phyloP scores from a whole-genome alignment of 257 asterid genomes.

The Knoxia roxburghii region DNA sequence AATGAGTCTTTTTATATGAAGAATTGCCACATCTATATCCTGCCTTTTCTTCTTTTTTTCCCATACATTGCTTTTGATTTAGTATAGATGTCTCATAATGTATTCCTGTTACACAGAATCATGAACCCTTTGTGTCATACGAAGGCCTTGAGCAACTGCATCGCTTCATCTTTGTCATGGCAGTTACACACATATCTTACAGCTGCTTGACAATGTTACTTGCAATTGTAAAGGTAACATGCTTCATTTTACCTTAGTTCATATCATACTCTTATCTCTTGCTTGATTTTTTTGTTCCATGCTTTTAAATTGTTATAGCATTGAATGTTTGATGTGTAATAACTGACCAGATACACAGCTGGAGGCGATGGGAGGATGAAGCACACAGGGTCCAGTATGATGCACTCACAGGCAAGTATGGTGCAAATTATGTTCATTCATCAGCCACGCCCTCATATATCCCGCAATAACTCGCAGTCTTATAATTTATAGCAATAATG shows the following conservation, averaged over 20 bases:
- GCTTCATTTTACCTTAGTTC: constrained; percentile 15
- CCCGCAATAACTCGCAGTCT: too few species aligned
- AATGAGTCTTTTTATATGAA: too few species aligned
- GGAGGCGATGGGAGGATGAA: constrained; percentile 97
- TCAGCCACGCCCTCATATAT: neutral
- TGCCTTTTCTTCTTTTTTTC: neutral
- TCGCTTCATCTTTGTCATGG: constrained; percentile 97
- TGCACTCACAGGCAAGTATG: constrained; percentile 56
- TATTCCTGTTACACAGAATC: constrained; percentile 41
- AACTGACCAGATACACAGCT: constrained; percentile 67
- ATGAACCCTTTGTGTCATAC: constrained; percentile 89
- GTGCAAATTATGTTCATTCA: neutral
- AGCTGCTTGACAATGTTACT: constrained; percentile 98
- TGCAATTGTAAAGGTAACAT: constrained; percentile 84
- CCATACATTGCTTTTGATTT: constrained; percentile 5
- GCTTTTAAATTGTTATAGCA: constrained; percentile 12
- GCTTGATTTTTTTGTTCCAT: too few species aligned
- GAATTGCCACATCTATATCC: neutral
- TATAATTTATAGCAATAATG: too few species aligned
- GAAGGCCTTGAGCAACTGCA: constrained; percentile 99
- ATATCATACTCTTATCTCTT: too few species aligned
- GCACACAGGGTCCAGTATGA: constrained; percentile 70
- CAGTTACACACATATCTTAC: constrained; percentile 83
- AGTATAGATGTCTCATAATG: constrained; percentile 5
- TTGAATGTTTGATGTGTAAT: constrained; percentile 10